Evolutionary conservation across 140 eudicot species (phyloP).

Genomic region (Ambrosia hybrid): DNA sequence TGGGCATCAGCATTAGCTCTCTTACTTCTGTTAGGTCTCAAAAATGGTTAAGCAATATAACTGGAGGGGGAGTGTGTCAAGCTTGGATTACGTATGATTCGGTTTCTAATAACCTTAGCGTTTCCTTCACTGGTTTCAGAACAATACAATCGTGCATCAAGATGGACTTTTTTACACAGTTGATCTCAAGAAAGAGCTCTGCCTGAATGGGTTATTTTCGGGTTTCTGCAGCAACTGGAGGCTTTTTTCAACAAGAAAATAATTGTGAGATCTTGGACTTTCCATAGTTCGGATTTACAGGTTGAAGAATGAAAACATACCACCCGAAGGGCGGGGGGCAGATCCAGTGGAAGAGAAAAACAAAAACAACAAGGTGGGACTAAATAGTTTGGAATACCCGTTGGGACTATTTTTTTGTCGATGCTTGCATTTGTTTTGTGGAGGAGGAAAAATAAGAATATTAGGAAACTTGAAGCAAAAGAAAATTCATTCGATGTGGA

Average conservation of each 20-base stretch:
- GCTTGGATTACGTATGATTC: no score
- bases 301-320: no score
- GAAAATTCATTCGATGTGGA: slow-evolving; percentile 2
- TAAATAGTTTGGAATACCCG: slow-evolving; percentile 18
- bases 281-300: no score
- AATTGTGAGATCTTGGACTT: slow-evolving; percentile 21
- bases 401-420: neutral
- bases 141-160: slow-evolving; percentile 17
- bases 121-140: no score
- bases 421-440: slow-evolving; percentile 11
- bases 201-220: slow-evolving; percentile 34
- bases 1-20: no score
- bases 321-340: no score
- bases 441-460: slow-evolving; percentile 27
- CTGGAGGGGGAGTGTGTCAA: slow-evolving; percentile 22
- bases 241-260: neutral
- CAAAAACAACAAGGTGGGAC: neutral
- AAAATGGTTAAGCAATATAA: slow-evolving; percentile 27
- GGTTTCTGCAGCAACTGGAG: slow-evolving; percentile 31
- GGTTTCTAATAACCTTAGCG: no score
- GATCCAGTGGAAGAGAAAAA: neutral
- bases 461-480: neutral
- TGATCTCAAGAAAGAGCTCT: slow-evolving; percentile 25
- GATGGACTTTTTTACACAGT: slow-evolving; percentile 8
- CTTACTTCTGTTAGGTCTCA: slow-evolving; percentile 20